Evolutionary conservation across 2,329 filamentous ascomycete genomes (phyloP).

Genomic region (Lizonia empirigonia): DNA sequence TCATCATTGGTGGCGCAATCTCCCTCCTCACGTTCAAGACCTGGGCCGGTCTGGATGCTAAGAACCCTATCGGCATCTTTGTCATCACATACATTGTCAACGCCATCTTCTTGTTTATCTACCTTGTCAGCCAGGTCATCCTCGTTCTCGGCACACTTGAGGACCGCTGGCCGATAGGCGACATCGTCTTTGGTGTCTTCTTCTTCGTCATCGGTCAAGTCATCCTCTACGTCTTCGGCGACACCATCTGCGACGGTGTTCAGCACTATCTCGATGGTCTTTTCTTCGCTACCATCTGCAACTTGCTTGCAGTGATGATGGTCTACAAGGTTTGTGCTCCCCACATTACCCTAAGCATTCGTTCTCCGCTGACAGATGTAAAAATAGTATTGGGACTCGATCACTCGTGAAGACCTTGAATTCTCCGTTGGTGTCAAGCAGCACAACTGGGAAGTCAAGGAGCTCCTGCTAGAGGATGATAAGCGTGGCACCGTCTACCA

Average conservation of each 20-base stretch:
- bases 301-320: constrained; percentile 97
- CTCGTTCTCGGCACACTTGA: constrained; percentile 88
- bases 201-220: constrained; percentile 94
- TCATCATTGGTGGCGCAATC: constrained; percentile 83
- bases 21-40: constrained; percentile 90
- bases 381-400: constrained; percentile 93
- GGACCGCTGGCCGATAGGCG: constrained; percentile 92
- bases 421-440: constrained; percentile 95
- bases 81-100: constrained; percentile 91
- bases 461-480: constrained; percentile 75
- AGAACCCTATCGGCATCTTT: constrained; percentile 87
- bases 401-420: constrained; percentile 96
- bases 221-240: constrained; percentile 86
- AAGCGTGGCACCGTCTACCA: constrained; percentile 79
- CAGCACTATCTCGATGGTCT: constrained; percentile 94
- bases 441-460: constrained; percentile 99
- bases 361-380: constrained; percentile 23
- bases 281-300: constrained; percentile 93
- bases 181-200: constrained; percentile 87
- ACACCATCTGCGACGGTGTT: constrained; percentile 79
- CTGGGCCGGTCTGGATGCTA: constrained; percentile 83
- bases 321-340: constrained; percentile 82
- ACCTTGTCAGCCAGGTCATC: constrained; percentile 84
- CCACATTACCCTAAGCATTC: background rate
- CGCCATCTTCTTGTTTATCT: constrained; percentile 82